Conservation (phyloP, 768 basidiomycete genomes). For the Leccinum sublutescens region DNA sequence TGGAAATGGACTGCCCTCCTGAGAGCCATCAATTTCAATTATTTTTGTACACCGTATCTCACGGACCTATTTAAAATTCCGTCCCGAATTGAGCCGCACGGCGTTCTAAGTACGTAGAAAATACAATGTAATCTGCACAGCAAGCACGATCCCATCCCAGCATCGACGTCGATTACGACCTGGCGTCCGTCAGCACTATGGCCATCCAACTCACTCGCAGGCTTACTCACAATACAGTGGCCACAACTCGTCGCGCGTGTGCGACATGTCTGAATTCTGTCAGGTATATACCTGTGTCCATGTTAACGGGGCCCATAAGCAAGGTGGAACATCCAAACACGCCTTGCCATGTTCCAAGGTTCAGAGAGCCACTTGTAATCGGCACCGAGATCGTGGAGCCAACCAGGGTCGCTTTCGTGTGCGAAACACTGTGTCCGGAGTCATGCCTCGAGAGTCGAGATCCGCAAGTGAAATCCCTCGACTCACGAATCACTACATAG, state of each 20-base stretch:
- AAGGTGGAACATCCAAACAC: slow-evolving; percentile 9
- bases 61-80: background rate
- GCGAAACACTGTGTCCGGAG: slow-evolving; percentile 61
- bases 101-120: background rate
- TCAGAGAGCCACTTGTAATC: slow-evolving; percentile 74
- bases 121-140: background rate
- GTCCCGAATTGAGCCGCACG: background rate
- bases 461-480: background rate
- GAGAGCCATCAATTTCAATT: slow-evolving; percentile 16
- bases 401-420: slow-evolving; percentile 85
- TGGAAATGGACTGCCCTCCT: background rate
- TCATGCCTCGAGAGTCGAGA: background rate
- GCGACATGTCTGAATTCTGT: slow-evolving; percentile 75
- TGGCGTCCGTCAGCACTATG: slow-evolving; percentile 6
- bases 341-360: slow-evolving; percentile 95
- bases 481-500: slow-evolving; percentile 70
- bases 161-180: slow-evolving; percentile 5
- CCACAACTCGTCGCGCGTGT: slow-evolving; percentile 70
- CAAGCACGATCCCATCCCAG: background rate
- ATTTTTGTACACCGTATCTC: slow-evolving; percentile 12
- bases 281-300: slow-evolving; percentile 69
- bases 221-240: slow-evolving; percentile 70
- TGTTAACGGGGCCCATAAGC: slow-evolving; percentile 2
- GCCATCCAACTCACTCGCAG: background rate
- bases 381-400: slow-evolving; percentile 83